A percentile compares a stretch with the other conserved stretches of the same genome.
phyloP scores from a whole-genome alignment of 768 basidiomycete genomes.

The Scleroderma citrinum region DNA sequence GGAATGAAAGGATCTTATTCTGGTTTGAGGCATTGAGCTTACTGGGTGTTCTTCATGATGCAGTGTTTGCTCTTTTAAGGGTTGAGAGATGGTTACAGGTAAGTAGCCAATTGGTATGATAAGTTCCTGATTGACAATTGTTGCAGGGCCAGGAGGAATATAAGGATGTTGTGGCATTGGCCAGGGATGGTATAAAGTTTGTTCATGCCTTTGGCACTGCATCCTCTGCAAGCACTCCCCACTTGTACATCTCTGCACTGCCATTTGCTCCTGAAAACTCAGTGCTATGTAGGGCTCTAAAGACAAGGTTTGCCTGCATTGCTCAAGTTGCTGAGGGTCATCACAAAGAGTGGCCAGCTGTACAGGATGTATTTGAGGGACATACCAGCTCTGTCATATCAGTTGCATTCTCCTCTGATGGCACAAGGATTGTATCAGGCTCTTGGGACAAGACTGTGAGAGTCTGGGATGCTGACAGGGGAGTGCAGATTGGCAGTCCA shows the following conservation, averaged over 20 bases:
- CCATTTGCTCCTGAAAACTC: slow-evolving; percentile 27
- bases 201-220: slow-evolving; percentile 23
- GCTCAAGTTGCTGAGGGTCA: background rate
- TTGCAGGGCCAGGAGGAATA: background rate
- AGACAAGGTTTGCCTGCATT: background rate
- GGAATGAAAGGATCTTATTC: slow-evolving; percentile 24
- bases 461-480: slow-evolving; percentile 7
- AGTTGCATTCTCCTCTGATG: slow-evolving; percentile 15
- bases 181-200: slow-evolving; percentile 26
- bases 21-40: slow-evolving; percentile 35
- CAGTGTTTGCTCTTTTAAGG: background rate
- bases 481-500: background rate
- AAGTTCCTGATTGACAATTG: background rate
- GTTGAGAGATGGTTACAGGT: background rate
- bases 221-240: slow-evolving; percentile 15
- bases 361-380: slow-evolving; percentile 8
- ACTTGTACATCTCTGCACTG: slow-evolving; percentile 27
- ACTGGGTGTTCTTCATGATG: background rate
- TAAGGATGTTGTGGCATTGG: slow-evolving; percentile 10
- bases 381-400: background rate
- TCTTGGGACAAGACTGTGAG: slow-evolving; percentile 11
- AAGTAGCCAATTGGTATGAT: background rate
- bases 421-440: slow-evolving; percentile 11
- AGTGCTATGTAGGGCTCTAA: slow-evolving; percentile 4
- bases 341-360: slow-evolving; percentile 11